Conservation (phyloP, 331 rosid species). For the Acacia pycnantha region DNA sequence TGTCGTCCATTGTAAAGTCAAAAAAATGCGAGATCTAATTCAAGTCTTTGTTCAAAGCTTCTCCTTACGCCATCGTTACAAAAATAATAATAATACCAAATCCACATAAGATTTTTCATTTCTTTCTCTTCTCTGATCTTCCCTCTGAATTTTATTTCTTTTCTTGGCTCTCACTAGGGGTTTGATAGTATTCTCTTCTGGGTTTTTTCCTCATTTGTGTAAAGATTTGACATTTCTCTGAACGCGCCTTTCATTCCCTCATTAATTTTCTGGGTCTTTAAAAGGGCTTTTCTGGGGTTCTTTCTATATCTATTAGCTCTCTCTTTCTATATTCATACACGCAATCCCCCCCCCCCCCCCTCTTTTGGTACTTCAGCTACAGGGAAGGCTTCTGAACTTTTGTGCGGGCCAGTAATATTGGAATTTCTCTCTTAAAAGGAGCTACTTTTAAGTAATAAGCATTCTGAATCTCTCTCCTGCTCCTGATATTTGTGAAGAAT, state of each 20-base stretch:
- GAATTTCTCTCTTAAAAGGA: not conserved
- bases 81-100: not conserved
- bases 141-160: conserved; percentile 3
- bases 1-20: conserved; percentile 15
- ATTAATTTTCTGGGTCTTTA: conserved; percentile 24
- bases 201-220: not conserved
- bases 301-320: conserved; percentile 3
- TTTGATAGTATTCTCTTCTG: conserved; percentile 18
- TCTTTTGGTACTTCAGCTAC: not conserved
- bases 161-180: conserved; percentile 1
- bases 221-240: conserved; percentile 27
- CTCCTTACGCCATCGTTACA: not conserved
- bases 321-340: not conserved
- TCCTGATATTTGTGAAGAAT: not conserved
- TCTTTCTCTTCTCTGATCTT: not conserved
- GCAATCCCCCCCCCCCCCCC: too few species aligned
- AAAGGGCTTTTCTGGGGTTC: conserved; percentile 34
- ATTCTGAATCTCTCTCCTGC: not conserved
- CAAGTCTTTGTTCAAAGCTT: conserved; percentile 41
- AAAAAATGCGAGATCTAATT: conserved; percentile 44
- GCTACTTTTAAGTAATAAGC: not conserved
- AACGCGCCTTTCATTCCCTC: conserved; percentile 1
- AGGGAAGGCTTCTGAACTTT: conserved; percentile 25
- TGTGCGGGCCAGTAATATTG: conserved; percentile 29
- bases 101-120: not conserved